phyloP scores from a whole-genome alignment of 768 basidiomycete species.

The Lentinula boryana region DNA sequence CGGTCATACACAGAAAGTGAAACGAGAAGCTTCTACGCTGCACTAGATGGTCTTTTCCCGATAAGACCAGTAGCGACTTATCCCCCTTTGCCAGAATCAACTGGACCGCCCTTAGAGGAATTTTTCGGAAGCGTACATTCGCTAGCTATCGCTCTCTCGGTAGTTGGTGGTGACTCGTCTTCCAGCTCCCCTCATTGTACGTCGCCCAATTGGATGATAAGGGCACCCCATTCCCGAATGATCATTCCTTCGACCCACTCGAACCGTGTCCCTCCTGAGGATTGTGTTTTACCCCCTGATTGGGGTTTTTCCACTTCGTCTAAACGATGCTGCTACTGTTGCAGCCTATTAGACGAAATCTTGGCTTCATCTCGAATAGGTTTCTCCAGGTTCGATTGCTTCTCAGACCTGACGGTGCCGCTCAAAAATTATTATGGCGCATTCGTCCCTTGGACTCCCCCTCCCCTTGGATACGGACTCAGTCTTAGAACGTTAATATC shows the following conservation, averaged over 20 bases:
- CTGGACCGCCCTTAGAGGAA: neutral
- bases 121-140: neutral
- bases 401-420: neutral
- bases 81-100: neutral
- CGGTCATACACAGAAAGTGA: neutral
- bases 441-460: constrained; percentile 4
- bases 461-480: constrained; percentile 3
- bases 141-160: neutral
- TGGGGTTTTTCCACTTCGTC: neutral
- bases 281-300: neutral
- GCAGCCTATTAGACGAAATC: neutral
- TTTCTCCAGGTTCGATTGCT: neutral
- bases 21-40: neutral
- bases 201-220: neutral
- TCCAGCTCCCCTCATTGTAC: neutral
- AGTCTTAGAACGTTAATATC: neutral
- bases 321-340: constrained; percentile 4
- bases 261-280: neutral
- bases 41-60: neutral
- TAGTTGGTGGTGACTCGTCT: neutral
- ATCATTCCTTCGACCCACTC: neutral
- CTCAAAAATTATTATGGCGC: neutral
- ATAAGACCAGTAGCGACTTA: neutral
- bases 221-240: neutral
- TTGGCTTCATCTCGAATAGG: neutral